These are phyloP conservation scores for Aspergillus pseudoterreus DNA, from an alignment of 2,329 filamentous ascomycete genomes.

Conservation along the genomic window DNA sequence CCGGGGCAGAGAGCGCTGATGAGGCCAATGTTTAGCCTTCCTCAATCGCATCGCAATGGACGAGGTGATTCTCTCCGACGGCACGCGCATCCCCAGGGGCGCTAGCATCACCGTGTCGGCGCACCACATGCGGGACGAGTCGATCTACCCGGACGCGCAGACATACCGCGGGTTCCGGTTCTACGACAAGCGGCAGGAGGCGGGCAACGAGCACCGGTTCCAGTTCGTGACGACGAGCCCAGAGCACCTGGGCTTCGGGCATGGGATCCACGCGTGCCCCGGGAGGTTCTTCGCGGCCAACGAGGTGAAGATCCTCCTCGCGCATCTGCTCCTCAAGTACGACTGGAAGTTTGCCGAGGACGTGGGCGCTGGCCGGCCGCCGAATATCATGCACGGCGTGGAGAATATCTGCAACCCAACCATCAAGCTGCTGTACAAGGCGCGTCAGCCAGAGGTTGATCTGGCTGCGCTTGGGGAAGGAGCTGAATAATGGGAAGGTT, in stretches of 20 bases:
- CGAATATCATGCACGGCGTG: constrained; percentile 45
- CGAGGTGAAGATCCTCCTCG: constrained; percentile 54
- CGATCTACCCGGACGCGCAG: constrained; percentile 24
- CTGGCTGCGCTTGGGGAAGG: constrained; percentile 17
- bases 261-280: constrained; percentile 40
- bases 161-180: constrained; percentile 34
- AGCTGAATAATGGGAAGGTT: neutral
- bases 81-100: constrained; percentile 27
- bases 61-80: constrained; percentile 26
- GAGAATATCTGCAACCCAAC: constrained; percentile 36
- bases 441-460: constrained; percentile 23
- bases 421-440: constrained; percentile 24
- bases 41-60: constrained; percentile 23
- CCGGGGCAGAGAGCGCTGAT: neutral
- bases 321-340: constrained; percentile 51
- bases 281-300: constrained; percentile 56
- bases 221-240: constrained; percentile 29
- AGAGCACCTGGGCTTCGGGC: constrained; percentile 34
- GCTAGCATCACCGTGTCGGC: constrained; percentile 22
- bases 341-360: constrained; percentile 45
- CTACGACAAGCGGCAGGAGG: constrained; percentile 26
- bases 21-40: constrained; percentile 12
- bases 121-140: constrained; percentile 25
- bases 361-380: constrained; percentile 33
- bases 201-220: constrained; percentile 26